Evolutionary conservation across 176 grass and related monocot species (phyloP).

Genomic region (Triticum aestivum): DNA sequence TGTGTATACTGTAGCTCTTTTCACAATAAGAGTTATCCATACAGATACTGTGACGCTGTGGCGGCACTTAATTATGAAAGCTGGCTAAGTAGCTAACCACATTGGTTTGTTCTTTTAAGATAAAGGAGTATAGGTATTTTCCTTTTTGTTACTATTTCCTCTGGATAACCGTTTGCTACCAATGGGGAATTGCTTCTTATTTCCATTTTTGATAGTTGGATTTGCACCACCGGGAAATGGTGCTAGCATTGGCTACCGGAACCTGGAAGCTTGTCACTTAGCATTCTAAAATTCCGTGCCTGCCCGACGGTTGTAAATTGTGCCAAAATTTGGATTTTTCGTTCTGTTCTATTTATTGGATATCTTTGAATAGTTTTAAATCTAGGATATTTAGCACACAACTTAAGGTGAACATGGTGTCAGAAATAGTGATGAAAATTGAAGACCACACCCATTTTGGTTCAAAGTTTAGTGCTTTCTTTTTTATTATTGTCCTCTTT

Average conservation of each 20-base stretch:
- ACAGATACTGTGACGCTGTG: too few relatives aligned
- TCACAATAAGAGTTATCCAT: too few relatives aligned
- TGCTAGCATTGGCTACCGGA: not conserved
- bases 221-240: not conserved
- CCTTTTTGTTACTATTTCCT: too few relatives aligned
- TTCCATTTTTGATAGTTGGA: too few relatives aligned
- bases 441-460: not conserved
- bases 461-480: not conserved
- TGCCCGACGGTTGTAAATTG: not conserved
- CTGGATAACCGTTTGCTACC: too few relatives aligned
- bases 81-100: too few relatives aligned
- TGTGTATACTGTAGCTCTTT: not conserved
- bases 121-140: too few relatives aligned
- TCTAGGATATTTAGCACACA: not conserved
- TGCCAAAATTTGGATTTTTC: not conserved
- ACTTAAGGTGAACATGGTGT: not conserved
- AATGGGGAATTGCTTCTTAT: too few relatives aligned
- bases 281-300: not conserved
- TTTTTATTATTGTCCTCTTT: not conserved
- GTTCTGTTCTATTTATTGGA: not conserved
- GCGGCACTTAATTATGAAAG: too few relatives aligned
- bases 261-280: not conserved
- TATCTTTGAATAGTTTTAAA: not conserved
- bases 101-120: too few relatives aligned
- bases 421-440: not conserved